Conservation (phyloP, 306 rosid genomes). For the Styphnolobium japonicum region DNA sequence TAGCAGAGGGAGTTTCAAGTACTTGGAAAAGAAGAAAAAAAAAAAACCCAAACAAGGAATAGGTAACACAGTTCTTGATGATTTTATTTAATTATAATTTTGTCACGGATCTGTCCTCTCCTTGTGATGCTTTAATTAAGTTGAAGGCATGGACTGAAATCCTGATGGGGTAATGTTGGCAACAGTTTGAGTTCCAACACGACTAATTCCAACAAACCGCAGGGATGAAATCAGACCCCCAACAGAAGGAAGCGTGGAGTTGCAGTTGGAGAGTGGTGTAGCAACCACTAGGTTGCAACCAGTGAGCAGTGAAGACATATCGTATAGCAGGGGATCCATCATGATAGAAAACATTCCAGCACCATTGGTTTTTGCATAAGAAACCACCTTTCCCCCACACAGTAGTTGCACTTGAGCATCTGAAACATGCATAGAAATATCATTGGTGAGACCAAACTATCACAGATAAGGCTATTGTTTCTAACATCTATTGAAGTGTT, state of each 20-base stretch:
- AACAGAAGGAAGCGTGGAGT: slow-evolving; percentile 29
- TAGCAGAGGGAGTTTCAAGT: neutral
- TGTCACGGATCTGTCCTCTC: neutral
- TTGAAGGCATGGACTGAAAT: slow-evolving; percentile 26
- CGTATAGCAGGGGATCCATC: slow-evolving; percentile 25
- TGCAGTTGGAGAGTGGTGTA: slow-evolving; percentile 37
- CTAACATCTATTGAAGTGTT: neutral
- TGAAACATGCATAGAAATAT: slow-evolving; percentile 3
- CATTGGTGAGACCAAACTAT: neutral
- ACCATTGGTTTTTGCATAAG: slow-evolving; percentile 10
- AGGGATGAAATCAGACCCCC: slow-evolving; percentile 28
- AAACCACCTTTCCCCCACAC: slow-evolving; percentile 29
- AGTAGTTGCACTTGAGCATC: slow-evolving; percentile 37
- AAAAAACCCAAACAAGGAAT: neutral
- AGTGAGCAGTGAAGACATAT: slow-evolving; percentile 18
- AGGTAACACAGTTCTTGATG: neutral
- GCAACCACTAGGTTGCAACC: slow-evolving; percentile 29
- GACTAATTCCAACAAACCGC: slow-evolving; percentile 14
- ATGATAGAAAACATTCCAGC: slow-evolving; percentile 26
- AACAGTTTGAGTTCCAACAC: slow-evolving; percentile 7
- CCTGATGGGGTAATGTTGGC: slow-evolving; percentile 32
- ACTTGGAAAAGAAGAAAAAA: neutral
- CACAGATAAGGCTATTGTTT: neutral
- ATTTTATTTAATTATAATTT: slow-evolving; percentile 15
- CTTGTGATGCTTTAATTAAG: neutral